These are phyloP conservation scores for Mangifera indica DNA, from an alignment of 345 rosid genomes.

Conservation along the genomic window DNA sequence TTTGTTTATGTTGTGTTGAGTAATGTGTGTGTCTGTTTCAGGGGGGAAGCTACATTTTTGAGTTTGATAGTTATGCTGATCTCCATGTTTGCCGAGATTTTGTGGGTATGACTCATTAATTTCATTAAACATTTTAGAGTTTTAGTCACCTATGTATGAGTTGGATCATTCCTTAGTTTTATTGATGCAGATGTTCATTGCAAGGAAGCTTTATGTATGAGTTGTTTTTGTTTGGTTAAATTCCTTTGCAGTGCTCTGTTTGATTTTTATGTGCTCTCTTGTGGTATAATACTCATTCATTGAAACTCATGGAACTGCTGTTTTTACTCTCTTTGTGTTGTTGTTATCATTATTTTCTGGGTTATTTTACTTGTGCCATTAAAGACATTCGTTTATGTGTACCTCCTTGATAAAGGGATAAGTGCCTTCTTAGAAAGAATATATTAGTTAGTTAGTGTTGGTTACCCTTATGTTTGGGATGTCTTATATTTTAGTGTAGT, in stretches of 20 bases:
- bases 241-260: neutral
- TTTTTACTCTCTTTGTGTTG: neutral
- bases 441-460: neutral
- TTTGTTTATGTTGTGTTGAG: neutral
- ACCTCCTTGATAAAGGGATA: neutral
- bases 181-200: neutral
- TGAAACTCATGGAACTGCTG: neutral
- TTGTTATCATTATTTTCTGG: neutral
- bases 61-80: slow-evolving; percentile 76
- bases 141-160: neutral
- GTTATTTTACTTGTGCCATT: neutral
- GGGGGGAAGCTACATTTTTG: slow-evolving; percentile 78
- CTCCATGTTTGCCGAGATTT: slow-evolving; percentile 74
- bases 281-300: neutral
- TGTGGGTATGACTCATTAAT: slow-evolving; percentile 52
- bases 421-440: neutral
- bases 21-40: slow-evolving; percentile 29
- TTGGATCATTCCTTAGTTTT: neutral
- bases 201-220: neutral
- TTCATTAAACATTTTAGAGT: neutral
- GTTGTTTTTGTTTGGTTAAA: neutral
- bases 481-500: neutral
- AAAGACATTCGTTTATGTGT: neutral
- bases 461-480: neutral
- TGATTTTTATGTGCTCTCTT: neutral